Base-by-base conservation (phyloP, 352 stramenopile species). In the Pythium coloratum region DNA sequence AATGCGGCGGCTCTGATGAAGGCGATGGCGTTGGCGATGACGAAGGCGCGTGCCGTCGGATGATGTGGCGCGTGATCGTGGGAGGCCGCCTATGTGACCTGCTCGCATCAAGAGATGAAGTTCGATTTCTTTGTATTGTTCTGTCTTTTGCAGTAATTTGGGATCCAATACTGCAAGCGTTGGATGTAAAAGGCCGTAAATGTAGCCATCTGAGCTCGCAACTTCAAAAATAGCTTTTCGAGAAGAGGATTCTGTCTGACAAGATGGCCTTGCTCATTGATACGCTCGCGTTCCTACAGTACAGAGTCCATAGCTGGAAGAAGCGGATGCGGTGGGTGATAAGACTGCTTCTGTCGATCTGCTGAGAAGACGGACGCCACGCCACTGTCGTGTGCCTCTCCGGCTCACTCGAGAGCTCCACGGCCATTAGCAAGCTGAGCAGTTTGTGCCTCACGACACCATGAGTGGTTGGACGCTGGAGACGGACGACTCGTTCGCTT, bases 381-480 rank as follows among this genome's bases (percentile, higher is more conserved):
- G 3, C 38, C 38, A 16, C 38, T 44, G 13, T 9, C 20, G 20
- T 24, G 20, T 24, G 20, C 20, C 20, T 24, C 20, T 20, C 40
- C 14, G 40, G 47, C 47, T 34, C 47, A 30, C 20, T 34, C 18
- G 47, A 30, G 40, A 49, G 14, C 14, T n/a, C 2, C 16, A 16
- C 16, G 40, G 40, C 40, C 40, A 8, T 24, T 9, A 49, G 40
- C 40, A 49, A 49, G 13, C 16, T 42, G 36, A 42, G 36, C 36
- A 16, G 36, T 12, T 3, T 42, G 10, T 42, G 36, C 36, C 6
- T 42, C 36, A 42, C 36, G 9, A 42, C 36, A 33, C 16, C 3
- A 71, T 71, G 58, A 71, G 57, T 26, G 65, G 49, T 10, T 66
- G 57, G 65, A 53, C 65, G 10, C 38, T 59, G 13, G 65, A 71